Base-by-base conservation (phyloP, 2,329 filamentous ascomycete species). In the Hypoxylon sp. region DNA sequence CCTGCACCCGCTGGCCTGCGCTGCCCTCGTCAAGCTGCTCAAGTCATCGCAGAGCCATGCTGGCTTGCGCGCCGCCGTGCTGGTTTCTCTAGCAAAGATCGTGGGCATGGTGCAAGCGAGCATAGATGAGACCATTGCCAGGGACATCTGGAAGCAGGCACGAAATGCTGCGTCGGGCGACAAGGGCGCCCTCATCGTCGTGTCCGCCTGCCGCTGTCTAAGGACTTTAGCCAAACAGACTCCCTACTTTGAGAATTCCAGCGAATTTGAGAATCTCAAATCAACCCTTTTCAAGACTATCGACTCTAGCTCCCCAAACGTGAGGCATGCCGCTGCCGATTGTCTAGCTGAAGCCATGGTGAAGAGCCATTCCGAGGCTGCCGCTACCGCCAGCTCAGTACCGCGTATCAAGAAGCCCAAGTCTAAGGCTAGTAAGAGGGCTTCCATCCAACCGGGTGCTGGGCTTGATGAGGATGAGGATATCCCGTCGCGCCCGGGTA, bases 121-220 rank as follows among this genome's bases (percentile, higher is more conserved):
- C 58, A 82, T 94, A 68, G 95, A 99, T 67, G 95, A 99, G 74
- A 81, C 79, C 51, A 81, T 93, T 31, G 90, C 90, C n/a, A 87
- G 92, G 69, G 93, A 97, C 72, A 85, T 96, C 13, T 98, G 92
- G 92, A 99, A 97, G 75, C 90, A 94, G 72, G 89, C 88, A 21
- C 87, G 95, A 62, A 91, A 83, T 73, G 83, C 89, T 66, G 89
- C 89, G 23, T 82, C 87, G 0, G 82, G 81, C 58, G 96, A 99
- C 74, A 98, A 95, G 75, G 90, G 92, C 3, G 82, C 87, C 2
- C 81, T 96, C 27, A 92, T 94, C 6, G 86, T 97, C 72, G 83
- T 89, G 13, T 85, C 87, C 54, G 90, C 91, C 7, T 96, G 90
- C 69, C 87, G 87, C 64, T 96, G 91, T 71, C 77, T 99, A 61